Base-by-base conservation (phyloP, 2,329 filamentous ascomycete genomes). In the Xylaria sp. region DNA sequence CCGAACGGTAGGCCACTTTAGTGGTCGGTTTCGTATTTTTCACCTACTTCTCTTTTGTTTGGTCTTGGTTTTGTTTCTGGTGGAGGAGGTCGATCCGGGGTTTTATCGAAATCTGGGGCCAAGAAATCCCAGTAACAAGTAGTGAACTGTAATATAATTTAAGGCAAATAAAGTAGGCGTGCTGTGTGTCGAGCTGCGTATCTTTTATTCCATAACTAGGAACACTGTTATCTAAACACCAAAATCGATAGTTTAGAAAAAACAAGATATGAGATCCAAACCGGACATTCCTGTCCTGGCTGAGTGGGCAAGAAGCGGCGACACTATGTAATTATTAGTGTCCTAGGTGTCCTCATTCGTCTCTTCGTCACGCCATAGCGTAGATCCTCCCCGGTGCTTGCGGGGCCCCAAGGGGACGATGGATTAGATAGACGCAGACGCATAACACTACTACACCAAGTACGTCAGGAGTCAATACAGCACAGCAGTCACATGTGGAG, bases 41-140 rank as follows among this genome's bases (percentile, higher is more conserved):
- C 18, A 18, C 18, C 41, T 46, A 6, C 13, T 18, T 44, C 18
- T 46, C 41, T 46, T 15, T n/a, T 13, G 34, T 20, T 48, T 41
- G 32, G 67, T 37, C 34, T 37, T 37, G 34, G 34, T 9, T 37
- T 37, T 37, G 34, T 37, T 37, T 20, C 46, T 41, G 32, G 67
- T 50, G 55, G 39, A 18, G 18, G 41, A 18, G 55, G 39, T 12
- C 37, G 48, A 28, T 44, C 57, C 58, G 41, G 69, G 69, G 66
- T 34, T 34, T 62, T 60, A 28, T 63, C 50, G 28, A 66, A 71
- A 69, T 64, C 69, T 59, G 66, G 69, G 69, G 66, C 61, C 65
- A 54, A 25, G 32, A 25, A 60, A 51, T 7, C 8, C 1, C 15
- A 44, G 41, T 18, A 44, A n/a, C 15, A n/a, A 28, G 3, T 28